Evolutionary conservation across 176 grass and related monocot species (phyloP).

Genomic region (Lolium multiflorum): DNA sequence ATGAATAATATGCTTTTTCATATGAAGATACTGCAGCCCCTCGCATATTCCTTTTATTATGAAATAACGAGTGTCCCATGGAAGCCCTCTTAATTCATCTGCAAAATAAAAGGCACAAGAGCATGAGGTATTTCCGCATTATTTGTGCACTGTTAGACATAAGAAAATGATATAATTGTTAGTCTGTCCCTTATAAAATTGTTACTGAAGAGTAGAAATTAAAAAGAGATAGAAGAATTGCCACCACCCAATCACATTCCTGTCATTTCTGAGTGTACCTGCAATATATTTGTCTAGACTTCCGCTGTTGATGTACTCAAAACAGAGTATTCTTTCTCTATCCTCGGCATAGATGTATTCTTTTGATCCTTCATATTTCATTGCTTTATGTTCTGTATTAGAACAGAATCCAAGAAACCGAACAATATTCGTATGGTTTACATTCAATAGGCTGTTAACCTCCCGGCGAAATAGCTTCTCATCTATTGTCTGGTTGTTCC

Average conservation of each 20-base stretch:
- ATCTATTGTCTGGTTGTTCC: neutral
- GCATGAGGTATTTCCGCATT: neutral
- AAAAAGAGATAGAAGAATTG: neutral
- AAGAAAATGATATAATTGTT: neutral
- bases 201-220: neutral
- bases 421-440: neutral
- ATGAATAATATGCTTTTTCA: neutral
- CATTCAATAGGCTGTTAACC: neutral
- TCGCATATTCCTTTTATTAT: neutral
- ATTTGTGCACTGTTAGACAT: neutral
- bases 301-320: neutral
- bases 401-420: neutral
- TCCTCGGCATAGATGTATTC: neutral
- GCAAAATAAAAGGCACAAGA: neutral
- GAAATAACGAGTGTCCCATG: neutral
- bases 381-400: neutral
- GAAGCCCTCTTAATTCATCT: slow-evolving; percentile 21
- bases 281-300: neutral
- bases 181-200: neutral
- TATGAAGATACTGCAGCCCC: neutral
- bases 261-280: neutral
- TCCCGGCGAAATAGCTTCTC: neutral
- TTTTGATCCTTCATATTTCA: neutral
- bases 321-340: neutral
- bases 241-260: neutral